phyloP scores from a whole-genome alignment of 78 protist species.

The Emiliania huxleyi region DNA sequence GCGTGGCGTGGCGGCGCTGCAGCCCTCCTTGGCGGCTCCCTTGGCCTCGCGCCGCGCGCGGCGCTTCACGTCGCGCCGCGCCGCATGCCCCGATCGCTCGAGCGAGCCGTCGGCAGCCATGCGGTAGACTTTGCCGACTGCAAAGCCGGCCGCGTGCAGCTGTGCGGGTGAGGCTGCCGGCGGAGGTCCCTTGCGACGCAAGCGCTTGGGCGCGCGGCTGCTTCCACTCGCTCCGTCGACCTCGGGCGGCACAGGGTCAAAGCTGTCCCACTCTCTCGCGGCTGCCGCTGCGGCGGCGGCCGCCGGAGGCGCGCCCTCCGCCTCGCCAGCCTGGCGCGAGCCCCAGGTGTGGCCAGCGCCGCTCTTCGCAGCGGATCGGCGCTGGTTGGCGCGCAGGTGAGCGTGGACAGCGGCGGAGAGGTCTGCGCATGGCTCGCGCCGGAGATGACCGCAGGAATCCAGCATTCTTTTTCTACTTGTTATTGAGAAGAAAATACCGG shows the following conservation, averaged over 20 bases:
- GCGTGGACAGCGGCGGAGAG: not conserved
- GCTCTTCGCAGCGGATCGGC: not conserved
- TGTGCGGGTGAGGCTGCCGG: not conserved
- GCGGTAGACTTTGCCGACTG: not conserved
- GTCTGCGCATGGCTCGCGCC: too few relatives aligned
- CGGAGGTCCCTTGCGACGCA: not conserved
- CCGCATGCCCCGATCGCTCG: not conserved
- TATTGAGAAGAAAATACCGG: too few relatives aligned
- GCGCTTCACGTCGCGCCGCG: not conserved
- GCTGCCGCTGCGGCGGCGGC: not conserved
- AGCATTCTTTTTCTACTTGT: too few relatives aligned
- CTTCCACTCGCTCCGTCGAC: too few relatives aligned
- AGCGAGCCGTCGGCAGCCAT: not conserved
- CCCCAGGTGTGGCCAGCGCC: not conserved
- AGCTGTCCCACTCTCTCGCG: not conserved
- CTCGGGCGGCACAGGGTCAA: too few relatives aligned
- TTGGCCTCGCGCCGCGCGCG: not conserved
- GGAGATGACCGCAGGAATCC: too few relatives aligned
- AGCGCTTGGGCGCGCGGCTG: not conserved
- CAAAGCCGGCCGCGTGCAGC: not conserved
- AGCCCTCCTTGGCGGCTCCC: not conserved
- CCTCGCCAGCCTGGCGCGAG: not conserved
- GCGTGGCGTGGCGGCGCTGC: too few relatives aligned
- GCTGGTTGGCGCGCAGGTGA: not conserved
- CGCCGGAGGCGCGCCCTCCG: not conserved